These are phyloP conservation scores for Nicotiana otophora DNA, from an alignment of 257 asterid species.

Conservation along the genomic window DNA sequence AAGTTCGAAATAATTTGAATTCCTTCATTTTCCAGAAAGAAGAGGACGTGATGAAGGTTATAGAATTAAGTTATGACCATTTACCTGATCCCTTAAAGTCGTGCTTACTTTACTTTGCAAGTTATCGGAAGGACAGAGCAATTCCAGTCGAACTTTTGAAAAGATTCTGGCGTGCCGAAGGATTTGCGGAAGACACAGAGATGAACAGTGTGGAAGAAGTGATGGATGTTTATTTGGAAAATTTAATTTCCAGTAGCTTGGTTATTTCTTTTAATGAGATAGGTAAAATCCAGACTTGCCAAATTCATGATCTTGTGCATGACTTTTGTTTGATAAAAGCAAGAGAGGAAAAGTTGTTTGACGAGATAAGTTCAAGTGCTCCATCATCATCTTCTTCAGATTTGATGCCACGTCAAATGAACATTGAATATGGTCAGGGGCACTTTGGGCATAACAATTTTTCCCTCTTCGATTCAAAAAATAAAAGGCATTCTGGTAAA, in stretches of 20 bases:
- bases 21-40: not conserved
- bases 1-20: not conserved
- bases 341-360: not conserved
- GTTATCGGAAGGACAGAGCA: not conserved
- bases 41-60: slow-evolving; percentile 4
- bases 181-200: slow-evolving; percentile 15
- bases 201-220: not conserved
- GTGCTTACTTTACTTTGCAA: slow-evolving; percentile 27
- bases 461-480: not conserved
- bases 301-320: slow-evolving; percentile 20
- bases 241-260: slow-evolving; percentile 20
- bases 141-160: slow-evolving; percentile 1
- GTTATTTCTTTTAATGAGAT: slow-evolving; percentile 11
- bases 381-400: not conserved
- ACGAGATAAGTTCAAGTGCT: not conserved
- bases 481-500: not conserved
- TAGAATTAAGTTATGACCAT: slow-evolving; percentile 24
- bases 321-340: slow-evolving; percentile 21
- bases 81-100: slow-evolving; percentile 21
- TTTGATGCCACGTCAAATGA: not conserved
- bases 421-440: rapidly evolving
- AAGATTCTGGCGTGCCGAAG: slow-evolving; percentile 25
- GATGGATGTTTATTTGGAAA: slow-evolving; percentile 14
- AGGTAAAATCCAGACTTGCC: slow-evolving; percentile 7
- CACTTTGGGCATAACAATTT: not conserved